A percentile compares a stretch with the other conserved stretches of the same genome.
Evolutionary conservation across 2,329 filamentous ascomycete species (phyloP).

Genomic region (Tolypocladium paradoxum): DNA sequence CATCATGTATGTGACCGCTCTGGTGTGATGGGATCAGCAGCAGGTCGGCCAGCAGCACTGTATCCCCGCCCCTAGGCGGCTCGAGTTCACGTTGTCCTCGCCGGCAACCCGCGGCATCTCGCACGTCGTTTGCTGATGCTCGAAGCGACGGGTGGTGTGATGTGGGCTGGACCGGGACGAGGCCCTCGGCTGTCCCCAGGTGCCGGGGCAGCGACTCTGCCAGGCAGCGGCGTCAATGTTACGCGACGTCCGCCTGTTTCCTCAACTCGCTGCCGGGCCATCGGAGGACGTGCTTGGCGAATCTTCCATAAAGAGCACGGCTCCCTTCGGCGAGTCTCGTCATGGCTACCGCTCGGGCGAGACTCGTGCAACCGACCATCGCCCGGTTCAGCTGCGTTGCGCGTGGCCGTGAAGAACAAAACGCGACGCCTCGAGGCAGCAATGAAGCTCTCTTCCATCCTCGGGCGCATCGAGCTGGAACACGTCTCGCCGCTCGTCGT

Average conservation of each 20-base stretch:
- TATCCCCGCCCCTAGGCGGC: too few species aligned
- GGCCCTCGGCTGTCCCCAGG: too few species aligned
- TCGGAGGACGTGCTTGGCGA: too few species aligned
- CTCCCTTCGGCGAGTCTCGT: not conserved
- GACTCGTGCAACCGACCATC: not conserved
- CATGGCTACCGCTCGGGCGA: not conserved
- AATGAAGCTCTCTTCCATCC: not conserved
- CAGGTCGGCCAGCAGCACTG: too few species aligned
- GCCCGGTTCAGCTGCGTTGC: not conserved
- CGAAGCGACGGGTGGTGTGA: not conserved
- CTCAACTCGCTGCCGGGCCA: not conserved
- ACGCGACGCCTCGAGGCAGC: not conserved
- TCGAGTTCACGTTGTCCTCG: too few species aligned
- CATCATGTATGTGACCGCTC: too few species aligned
- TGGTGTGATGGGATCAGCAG: too few species aligned
- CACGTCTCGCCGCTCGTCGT: constrained; percentile 1
- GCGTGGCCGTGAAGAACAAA: not conserved
- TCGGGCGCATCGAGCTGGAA: not conserved
- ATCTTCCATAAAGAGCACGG: not conserved
- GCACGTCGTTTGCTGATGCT: not conserved
- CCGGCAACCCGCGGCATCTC: not conserved
- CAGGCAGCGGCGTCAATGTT: not conserved
- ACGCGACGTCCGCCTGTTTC: not conserved
- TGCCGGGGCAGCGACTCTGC: too few species aligned
- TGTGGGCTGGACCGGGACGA: not conserved